Conservation (phyloP, 768 basidiomycete species). For the Terana coerulea region DNA sequence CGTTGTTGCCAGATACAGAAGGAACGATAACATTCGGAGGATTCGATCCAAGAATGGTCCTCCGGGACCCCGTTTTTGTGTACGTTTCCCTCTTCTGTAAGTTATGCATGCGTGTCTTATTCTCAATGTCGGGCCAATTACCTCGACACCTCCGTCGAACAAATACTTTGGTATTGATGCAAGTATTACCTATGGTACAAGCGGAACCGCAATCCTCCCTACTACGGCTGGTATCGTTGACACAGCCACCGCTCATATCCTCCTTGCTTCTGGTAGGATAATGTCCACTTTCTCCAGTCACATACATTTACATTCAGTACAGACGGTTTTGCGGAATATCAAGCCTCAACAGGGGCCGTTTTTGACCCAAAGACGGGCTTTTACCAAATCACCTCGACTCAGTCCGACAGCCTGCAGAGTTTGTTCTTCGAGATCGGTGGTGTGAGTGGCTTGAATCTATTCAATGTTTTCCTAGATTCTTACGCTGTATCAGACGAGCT, state of each 20-base stretch:
- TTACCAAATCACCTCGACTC: conserved; percentile 14
- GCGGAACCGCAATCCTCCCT: conserved; percentile 13
- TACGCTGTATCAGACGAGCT: conserved; percentile 25
- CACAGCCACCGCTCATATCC: conserved; percentile 30
- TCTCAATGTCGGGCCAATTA: no score
- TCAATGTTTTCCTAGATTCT: not conserved
- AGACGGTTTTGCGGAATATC: no score
- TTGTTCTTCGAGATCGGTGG: conserved; percentile 20
- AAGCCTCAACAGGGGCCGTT: no score
- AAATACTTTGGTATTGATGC: conserved; percentile 13
- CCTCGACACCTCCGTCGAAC: conserved; percentile 9
- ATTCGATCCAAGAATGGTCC: not conserved
- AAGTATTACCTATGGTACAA: conserved; percentile 11
- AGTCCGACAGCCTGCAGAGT: conserved; percentile 20
- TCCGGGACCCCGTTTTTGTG: not conserved
- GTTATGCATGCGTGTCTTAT: no score
- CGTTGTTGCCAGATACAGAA: conserved; percentile 10
- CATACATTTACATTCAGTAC: no score
- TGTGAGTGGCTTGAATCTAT: not conserved
- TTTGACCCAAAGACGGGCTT: conserved; percentile 14
- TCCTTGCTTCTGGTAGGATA: conserved; percentile 23
- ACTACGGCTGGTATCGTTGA: conserved; percentile 27
- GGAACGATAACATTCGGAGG: conserved; percentile 4
- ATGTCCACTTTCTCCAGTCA: not conserved
- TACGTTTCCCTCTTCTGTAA: not conserved